Percentiles rank a stretch among this genome's conserved stretches.
These are phyloP conservation scores for Nemania diffusa DNA, from an alignment of 2,329 filamentous ascomycete genomes.

Conservation along the genomic window DNA sequence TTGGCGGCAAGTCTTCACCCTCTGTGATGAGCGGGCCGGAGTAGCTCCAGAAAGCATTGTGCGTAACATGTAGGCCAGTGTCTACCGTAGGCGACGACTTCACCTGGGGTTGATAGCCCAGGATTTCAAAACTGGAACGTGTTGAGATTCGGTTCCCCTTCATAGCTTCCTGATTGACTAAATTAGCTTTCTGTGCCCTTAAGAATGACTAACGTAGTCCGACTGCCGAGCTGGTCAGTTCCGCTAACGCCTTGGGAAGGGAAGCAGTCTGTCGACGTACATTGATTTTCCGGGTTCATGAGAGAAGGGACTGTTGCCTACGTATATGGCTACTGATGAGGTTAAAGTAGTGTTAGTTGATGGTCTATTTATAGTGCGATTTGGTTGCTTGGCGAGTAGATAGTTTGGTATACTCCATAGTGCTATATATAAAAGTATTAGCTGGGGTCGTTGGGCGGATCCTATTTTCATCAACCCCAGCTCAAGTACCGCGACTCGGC, in stretches of 20 bases:
- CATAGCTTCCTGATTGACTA: slow-evolving; percentile 16
- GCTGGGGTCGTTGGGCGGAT: slow-evolving; percentile 3
- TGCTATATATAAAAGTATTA: background rate
- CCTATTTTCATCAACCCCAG: slow-evolving; percentile 9
- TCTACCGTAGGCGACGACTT: background rate
- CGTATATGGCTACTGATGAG: background rate
- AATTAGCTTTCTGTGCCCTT: too few species aligned
- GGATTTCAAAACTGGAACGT: slow-evolving; percentile 41
- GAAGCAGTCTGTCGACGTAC: background rate
- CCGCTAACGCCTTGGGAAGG: background rate
- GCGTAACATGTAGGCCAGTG: slow-evolving; percentile 41
- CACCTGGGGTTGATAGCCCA: slow-evolving; percentile 33
- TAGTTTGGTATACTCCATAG: too few species aligned
- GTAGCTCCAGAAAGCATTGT: slow-evolving; percentile 56
- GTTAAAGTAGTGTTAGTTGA: slow-evolving; percentile 15
- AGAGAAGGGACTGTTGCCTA: slow-evolving; percentile 15
- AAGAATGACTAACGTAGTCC: background rate
- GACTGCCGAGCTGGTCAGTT: background rate
- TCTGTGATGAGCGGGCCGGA: slow-evolving; percentile 53
- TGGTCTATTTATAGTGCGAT: background rate
- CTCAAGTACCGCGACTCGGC: slow-evolving; percentile 24
- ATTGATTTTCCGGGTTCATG: background rate
- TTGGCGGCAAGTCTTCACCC: slow-evolving; percentile 47
- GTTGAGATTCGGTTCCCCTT: slow-evolving; percentile 25
- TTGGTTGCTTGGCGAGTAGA: slow-evolving; percentile 26